Evolutionary conservation across 2,329 filamentous ascomycete genomes (phyloP), one percentile per base, ranked within the genome.

Genomic region (Fonsecaea erecta): DNA sequence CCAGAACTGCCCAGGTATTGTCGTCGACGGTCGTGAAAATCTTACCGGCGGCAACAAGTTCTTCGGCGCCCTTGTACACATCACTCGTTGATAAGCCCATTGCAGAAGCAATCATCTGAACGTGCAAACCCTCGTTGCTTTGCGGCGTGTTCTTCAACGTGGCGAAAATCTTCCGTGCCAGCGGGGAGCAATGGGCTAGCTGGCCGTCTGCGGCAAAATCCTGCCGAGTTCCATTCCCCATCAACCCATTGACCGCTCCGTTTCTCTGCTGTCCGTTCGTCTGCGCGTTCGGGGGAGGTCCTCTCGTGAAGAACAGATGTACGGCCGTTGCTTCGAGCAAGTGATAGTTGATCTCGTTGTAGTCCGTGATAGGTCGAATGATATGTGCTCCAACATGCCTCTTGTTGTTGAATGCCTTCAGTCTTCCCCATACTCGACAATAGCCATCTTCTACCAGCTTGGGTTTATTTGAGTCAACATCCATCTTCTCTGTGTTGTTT

Each of bases 1-100:
- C 91, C 66, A 97, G 81, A 68, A 96, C 82, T 51, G 92, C 92
- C 89, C 91, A 98, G 0, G 94, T 98, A 77, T 91, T 85, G 74
- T 98, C 94, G 78, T 98, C 93, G 63, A 96, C 85, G 9, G 96
- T 99, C 30, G 92, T 92, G 79, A 92, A 99, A 70, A 97, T 91
- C 72, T 92, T 75, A 32, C 93, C 92, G 62, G 86, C 79, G 1
- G 82, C 82, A 51, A 92, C 78, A 74, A 99, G 78, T 78, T 98
- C 93, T 72, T 97, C 92, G 9, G 90, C 87, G n/a, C 88, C 93
- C 59, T 84, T 86, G 71, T 88, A 81, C 14, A 95, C 90, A 52
- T 96, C 91, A 28, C 83, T 83, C 32, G 88, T 79, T 8, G 89
- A 83, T 78, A 97, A 79, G 7, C 85, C 83, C 18, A 89, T 82